A percentile compares a stretch with the other conserved stretches of the same genome.
phyloP scores from a whole-genome alignment of 1,284 basidiomycete genomes.

The Trichosporon sp. region DNA sequence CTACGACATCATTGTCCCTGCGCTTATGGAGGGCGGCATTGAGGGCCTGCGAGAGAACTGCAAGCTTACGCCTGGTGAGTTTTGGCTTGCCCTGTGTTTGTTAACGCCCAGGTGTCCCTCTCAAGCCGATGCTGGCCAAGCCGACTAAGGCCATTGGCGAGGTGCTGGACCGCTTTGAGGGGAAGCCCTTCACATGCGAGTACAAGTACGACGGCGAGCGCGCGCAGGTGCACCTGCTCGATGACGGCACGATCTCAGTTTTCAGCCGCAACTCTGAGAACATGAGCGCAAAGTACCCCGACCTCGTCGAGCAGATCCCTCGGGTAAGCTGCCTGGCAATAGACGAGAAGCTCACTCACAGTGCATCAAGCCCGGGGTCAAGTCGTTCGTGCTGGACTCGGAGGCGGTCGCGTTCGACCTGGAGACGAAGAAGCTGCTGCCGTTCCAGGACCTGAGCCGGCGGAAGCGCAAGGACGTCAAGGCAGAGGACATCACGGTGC shows the following conservation, averaged over 20 bases:
- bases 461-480: conserved; percentile 80
- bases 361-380: conserved; percentile 74
- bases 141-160: conserved; percentile 99
- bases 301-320: conserved; percentile 88
- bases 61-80: conserved; percentile 78
- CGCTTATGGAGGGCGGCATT: conserved; percentile 75
- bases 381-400: conserved; percentile 76
- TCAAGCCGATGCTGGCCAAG: conserved; percentile 99
- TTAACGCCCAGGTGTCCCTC: conserved; percentile 60
- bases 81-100: background rate
- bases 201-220: conserved; percentile 99
- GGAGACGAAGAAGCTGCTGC: conserved; percentile 61
- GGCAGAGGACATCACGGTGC: conserved; percentile 58
- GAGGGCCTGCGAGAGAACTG: conserved; percentile 67
- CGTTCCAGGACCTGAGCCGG: conserved; percentile 81
- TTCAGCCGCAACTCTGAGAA: conserved; percentile 98
- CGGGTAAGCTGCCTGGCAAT: conserved; percentile 55
- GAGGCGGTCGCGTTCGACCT: conserved; percentile 76
- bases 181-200: conserved; percentile 94
- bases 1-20: conserved; percentile 92
- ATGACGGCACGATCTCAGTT: conserved; percentile 73
- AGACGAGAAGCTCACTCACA: conserved; percentile 43
- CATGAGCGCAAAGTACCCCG: conserved; percentile 99
- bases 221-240: conserved; percentile 83
- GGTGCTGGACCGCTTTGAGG: conserved; percentile 94